Percentiles rank a stretch among this genome's conserved stretches.
Conservation (phyloP, 495 filamentous ascomycete species). For the Sabuloglossum arenarium region DNA sequence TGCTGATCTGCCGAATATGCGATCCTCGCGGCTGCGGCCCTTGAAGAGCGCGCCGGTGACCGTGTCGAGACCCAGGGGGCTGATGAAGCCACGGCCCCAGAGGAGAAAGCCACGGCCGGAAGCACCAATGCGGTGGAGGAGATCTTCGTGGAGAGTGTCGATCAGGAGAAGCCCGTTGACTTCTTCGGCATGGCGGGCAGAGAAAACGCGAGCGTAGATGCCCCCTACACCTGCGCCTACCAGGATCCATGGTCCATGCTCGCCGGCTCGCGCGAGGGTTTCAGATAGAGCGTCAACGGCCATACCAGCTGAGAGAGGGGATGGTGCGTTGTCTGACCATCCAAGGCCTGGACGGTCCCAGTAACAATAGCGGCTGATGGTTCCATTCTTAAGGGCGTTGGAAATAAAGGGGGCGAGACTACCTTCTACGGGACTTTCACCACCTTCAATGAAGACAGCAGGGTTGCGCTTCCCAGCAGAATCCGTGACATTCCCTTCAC, state of each 20-base stretch:
- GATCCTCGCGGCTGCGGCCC: conserved; percentile 61
- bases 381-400: conserved; percentile 44
- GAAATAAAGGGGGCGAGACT: conserved; percentile 51
- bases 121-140: conserved; percentile 41
- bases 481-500: conserved; percentile 41
- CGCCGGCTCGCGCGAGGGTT: conserved; percentile 57
- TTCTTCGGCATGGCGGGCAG: conserved; percentile 49
- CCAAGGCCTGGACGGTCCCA: conserved; percentile 80
- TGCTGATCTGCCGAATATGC: conserved; percentile 54
- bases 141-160: conserved; percentile 70
- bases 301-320: conserved; percentile 81
- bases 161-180: conserved; percentile 65
- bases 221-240: conserved; percentile 58
- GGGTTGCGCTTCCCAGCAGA: conserved; percentile 27
- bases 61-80: conserved; percentile 66
- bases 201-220: conserved; percentile 78
- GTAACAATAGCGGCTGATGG: conserved; percentile 78
- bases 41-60: conserved; percentile 57
- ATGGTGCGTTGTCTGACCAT: conserved; percentile 87
- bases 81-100: conserved; percentile 69
- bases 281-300: conserved; percentile 69
- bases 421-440: conserved; percentile 55
- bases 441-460: conserved; percentile 70
- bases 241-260: conserved; percentile 65
- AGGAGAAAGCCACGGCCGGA: conserved; percentile 58